A percentile compares a stretch with the other conserved stretches of the same genome.
These are phyloP conservation scores for Chrysophaeum taylorii DNA, from an alignment of 352 stramenopile species.

Conservation along the genomic window DNA sequence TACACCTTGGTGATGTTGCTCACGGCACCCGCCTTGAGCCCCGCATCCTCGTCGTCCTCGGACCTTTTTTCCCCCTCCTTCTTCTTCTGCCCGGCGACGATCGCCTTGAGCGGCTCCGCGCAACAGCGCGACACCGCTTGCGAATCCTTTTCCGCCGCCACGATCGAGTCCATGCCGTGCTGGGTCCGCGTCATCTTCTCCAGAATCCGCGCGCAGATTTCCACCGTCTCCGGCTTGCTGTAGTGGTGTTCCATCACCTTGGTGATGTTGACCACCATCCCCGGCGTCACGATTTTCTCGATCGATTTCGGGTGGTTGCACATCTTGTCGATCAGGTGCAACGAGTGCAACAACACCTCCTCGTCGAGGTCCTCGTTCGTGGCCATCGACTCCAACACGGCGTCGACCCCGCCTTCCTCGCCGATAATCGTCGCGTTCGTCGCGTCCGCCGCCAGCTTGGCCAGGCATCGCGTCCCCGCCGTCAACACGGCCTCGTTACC, in stretches of 20 bases:
- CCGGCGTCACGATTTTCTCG: constrained; percentile 10
- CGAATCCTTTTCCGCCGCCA: background rate
- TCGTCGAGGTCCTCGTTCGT: constrained; percentile 6
- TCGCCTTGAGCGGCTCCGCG: constrained; percentile 25
- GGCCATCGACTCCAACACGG: constrained; percentile 11
- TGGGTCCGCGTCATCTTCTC: constrained; percentile 19
- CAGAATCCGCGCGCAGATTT: constrained; percentile 11
- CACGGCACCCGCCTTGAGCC: constrained; percentile 33
- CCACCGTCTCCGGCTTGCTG: background rate
- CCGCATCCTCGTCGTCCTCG: background rate
- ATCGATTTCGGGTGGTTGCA: constrained; percentile 17
- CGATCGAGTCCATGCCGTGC: background rate
- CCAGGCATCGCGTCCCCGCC: background rate
- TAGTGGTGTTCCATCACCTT: constrained; percentile 6
- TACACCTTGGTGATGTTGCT: constrained; percentile 36
- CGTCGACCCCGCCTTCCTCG: constrained; percentile 19
- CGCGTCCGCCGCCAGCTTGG: background rate
- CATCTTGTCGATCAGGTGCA: constrained; percentile 18
- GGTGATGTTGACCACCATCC: constrained; percentile 5
- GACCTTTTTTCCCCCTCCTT: constrained; percentile 33
- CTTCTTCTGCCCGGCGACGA: constrained; percentile 27
- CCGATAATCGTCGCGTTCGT: constrained; percentile 14
- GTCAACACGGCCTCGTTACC: constrained; percentile 19
- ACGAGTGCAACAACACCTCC: constrained; percentile 13
- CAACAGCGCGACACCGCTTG: too few species aligned